Conservation (phyloP, 257 asterid genomes). For the Nicotiana otophora region DNA sequence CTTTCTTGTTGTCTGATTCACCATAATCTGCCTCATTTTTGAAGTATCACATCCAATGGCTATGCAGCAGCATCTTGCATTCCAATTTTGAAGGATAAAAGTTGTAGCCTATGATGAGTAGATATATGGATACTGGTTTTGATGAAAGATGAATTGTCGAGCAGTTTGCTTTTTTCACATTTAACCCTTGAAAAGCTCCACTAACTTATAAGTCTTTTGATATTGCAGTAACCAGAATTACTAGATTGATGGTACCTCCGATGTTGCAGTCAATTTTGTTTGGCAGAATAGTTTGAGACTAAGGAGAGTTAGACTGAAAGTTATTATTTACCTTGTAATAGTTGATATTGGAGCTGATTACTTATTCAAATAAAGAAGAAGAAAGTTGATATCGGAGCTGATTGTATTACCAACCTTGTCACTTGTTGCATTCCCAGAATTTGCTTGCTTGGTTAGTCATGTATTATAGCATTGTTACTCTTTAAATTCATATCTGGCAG, state of each 20-base stretch:
- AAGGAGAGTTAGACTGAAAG: no score
- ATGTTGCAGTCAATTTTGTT: conserved; percentile 1
- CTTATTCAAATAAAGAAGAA: no score
- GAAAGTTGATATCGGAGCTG: no score
- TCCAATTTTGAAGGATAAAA: neutral
- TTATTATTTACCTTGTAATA: no score
- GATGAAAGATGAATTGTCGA: neutral
- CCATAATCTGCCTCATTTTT: neutral
- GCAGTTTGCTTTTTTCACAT: neutral
- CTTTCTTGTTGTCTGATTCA: neutral
- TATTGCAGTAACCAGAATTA: neutral
- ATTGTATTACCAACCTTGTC: no score
- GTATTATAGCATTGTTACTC: no score
- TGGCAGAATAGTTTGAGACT: no score
- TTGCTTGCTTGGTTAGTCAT: no score
- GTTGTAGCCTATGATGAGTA: neutral
- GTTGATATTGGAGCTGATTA: no score
- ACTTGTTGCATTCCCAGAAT: no score
- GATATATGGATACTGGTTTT: neutral
- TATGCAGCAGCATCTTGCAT: neutral
- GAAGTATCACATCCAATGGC: neutral
- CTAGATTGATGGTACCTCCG: neutral
- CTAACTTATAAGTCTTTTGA: neutral
- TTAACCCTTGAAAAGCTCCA: neutral
- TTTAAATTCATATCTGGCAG: no score